Conservation (phyloP, 1,139 yeast species). For the Zygosaccharomyces pseudobailii region DNA sequence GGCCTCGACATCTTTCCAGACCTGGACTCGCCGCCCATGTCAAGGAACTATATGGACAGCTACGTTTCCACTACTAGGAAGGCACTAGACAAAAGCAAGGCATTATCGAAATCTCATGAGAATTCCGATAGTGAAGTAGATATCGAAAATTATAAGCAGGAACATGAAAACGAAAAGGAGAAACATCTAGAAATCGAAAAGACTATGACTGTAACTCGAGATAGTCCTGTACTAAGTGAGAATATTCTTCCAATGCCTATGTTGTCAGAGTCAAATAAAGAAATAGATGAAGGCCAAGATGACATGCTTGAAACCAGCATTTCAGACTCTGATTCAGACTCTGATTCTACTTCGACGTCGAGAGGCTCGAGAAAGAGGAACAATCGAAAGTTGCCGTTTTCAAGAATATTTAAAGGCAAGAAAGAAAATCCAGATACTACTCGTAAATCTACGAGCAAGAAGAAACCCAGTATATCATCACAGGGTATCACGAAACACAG, state of each 20-base stretch:
- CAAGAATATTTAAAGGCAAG: constrained; percentile 21
- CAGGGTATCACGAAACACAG: constrained; percentile 7
- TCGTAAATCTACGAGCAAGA: constrained; percentile 4
- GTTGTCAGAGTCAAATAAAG: neutral
- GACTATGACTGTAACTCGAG: neutral
- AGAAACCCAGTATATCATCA: constrained; percentile 1
- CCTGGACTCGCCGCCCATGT: constrained; percentile 34
- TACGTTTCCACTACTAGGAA: constrained; percentile 11
- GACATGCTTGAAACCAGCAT: neutral
- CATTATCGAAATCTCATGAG: neutral
- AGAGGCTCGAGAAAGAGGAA: constrained; percentile 10
- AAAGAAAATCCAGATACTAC: constrained; percentile 8
- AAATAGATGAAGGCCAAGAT: neutral
- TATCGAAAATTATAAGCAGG: neutral
- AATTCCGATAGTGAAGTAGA: neutral
- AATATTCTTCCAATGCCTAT: neutral
- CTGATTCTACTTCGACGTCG: constrained; percentile 1
- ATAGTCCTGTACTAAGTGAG: neutral
- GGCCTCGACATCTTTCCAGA: constrained; percentile 22
- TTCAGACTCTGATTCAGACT: constrained; percentile 9
- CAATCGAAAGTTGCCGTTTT: constrained; percentile 16
- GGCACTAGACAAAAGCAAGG: constrained; percentile 10
- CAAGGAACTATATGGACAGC: constrained; percentile 25
- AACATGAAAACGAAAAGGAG: neutral
- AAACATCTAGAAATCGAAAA: neutral